Evolutionary conservation across 2,329 filamentous ascomycete genomes (phyloP), one percentile per base, ranked within the genome.

Genomic region (Akanthomyces muscarius): DNA sequence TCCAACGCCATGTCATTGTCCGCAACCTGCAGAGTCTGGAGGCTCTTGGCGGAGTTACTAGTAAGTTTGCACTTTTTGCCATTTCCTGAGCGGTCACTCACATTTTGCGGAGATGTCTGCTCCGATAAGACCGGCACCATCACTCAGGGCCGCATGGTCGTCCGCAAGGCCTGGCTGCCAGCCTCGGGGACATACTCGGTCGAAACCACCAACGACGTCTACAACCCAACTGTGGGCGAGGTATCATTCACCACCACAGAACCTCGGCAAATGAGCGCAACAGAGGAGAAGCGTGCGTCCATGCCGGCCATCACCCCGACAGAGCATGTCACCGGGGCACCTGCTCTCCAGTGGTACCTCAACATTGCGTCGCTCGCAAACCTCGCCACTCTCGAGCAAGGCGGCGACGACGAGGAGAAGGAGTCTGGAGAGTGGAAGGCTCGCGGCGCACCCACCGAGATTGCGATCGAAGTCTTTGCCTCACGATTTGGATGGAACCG

Each of bases 331-430:
- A 4, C 47, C 2, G 16, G 13, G 14, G 62, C 81, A 55, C 60
- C 73, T 3, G 67, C 74, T 2, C 71, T 88, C 5, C 73, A 80
- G 66, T 74, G 79, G 2, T 86, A 81, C 68, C 78, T 88, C 28
- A 80, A 83, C 57, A 80, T 86, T 30, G 83, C 85, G 4, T 80
- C 84, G 0, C 76, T 88, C 63, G 85, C 84, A 16, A 89, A 89
- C 66, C 74, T 89, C 11, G 84, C 86, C 0, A 80, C 80, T 48
- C 79, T 89, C 3, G 81, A 86, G 66, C 78, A 82, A 65, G 77
- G 73, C 2, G 60, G 13, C 28, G 60, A 42, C 1, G 7, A 7
- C 23, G 23, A 62, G 3, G 69, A 73, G 11, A 69, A 73, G 14
- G 71, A 71, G 0, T 54, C 63, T 2, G 63, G 33, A 1, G 63